Conservation (phyloP, 2,329 filamentous ascomycete species). For the Colletotrichum paranaense region DNA sequence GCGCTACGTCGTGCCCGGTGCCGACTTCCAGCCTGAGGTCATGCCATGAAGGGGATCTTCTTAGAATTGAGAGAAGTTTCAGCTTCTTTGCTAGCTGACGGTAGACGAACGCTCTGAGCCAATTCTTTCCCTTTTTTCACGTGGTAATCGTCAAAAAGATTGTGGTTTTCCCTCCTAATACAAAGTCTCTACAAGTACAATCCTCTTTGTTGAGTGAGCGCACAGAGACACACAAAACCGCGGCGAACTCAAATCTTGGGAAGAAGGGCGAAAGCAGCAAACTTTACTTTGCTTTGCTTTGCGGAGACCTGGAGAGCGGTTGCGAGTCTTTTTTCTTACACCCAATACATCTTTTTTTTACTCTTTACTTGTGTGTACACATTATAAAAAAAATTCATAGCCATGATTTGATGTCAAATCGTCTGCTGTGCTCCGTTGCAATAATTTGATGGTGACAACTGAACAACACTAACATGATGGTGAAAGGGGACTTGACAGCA, state of each 20-base stretch:
- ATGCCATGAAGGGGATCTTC: constrained; percentile 10
- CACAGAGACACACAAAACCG: constrained; percentile 9
- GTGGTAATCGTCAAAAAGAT: neutral
- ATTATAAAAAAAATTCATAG: constrained; percentile 12
- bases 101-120: neutral
- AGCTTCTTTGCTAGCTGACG: neutral
- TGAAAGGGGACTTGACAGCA: neutral
- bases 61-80: neutral
- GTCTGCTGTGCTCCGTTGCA: neutral
- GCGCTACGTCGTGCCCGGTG: constrained; percentile 26
- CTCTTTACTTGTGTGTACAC: constrained; percentile 19
- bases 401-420: constrained; percentile 17
- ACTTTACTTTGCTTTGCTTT: constrained; percentile 6
- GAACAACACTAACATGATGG: neutral
- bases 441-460: neutral
- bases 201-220: neutral
- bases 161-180: constrained; percentile 14
- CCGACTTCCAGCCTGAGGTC: constrained; percentile 20
- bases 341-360: constrained; percentile 16
- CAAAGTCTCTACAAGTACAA: neutral
- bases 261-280: neutral
- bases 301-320: constrained; percentile 2
- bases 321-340: neutral
- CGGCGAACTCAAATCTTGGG: neutral
- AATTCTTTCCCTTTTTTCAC: neutral